These are phyloP conservation scores for Epichloe glyceriae DNA, from an alignment of 2,329 filamentous ascomycete genomes.

Conservation along the genomic window DNA sequence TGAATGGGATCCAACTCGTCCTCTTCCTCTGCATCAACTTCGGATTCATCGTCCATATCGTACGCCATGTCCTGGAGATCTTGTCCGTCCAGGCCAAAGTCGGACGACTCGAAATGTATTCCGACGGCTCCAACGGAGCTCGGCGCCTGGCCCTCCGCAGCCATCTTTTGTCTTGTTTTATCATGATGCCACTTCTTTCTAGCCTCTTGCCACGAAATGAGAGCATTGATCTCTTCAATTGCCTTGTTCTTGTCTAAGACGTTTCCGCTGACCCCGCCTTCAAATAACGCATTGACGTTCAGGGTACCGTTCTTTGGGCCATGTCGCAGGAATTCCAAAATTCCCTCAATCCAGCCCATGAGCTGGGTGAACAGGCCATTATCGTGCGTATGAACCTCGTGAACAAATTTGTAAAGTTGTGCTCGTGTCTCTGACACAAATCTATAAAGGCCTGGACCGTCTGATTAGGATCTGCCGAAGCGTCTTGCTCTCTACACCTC, in stretches of 20 bases:
- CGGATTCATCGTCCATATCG: conserved; percentile 53
- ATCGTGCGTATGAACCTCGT: conserved; percentile 94
- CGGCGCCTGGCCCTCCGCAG: conserved; percentile 51
- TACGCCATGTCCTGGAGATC: conserved; percentile 80
- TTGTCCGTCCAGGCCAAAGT: conserved; percentile 81
- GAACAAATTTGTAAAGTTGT: conserved; percentile 97
- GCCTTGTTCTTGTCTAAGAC: conserved; percentile 59
- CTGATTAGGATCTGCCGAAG: conserved; percentile 91
- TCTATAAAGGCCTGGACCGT: conserved; percentile 98
- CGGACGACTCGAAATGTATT: conserved; percentile 57
- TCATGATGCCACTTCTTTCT: conserved; percentile 97
- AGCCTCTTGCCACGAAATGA: conserved; percentile 90
- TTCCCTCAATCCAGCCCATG: conserved; percentile 95
- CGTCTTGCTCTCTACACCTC: conserved; percentile 57
- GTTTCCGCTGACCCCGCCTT: conserved; percentile 57
- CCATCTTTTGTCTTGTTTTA: conserved; percentile 98
- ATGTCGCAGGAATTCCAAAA: conserved; percentile 81
- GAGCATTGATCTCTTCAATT: conserved; percentile 65
- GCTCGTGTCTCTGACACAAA: conserved; percentile 83
- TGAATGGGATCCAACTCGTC: conserved; percentile 79
- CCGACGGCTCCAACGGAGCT: conserved; percentile 39
- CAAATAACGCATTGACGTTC: conserved; percentile 88
- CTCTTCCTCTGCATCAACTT: conserved; percentile 58
- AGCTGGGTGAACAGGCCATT: conserved; percentile 92
- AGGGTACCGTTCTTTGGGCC: conserved; percentile 76